Evolutionary conservation across 2,329 filamentous ascomycete genomes (phyloP), one percentile per base, ranked within the genome.

Genomic region (Dichotomopilus funicola): DNA sequence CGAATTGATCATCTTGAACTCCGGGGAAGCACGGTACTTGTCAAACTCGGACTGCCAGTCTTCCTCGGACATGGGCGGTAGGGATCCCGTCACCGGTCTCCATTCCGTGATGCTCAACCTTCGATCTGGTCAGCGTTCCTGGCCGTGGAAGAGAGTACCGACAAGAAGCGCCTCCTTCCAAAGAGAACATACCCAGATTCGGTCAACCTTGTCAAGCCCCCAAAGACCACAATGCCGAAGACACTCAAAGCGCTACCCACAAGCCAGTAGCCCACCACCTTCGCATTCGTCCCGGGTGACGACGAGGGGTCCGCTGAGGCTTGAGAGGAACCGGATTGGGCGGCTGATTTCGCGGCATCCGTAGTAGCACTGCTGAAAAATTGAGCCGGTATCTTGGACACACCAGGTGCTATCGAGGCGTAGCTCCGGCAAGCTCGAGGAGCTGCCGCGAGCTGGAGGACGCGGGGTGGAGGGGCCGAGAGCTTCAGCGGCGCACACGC

Each of bases 31-130:
- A 62, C 87, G 86, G 77, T 99, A 99, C 72, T 95, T 94, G 54
- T 85, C 77, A 74, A 97, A 99, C 67, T 97, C 94, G 61, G 85
- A 84, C 64, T 96, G 86, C 94, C 94, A 99, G 68, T 92, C 88
- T 57, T 79, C 84, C 31, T 79, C 73, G 65, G 83, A 88, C 71
- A 88, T 81, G 40, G 94, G 94, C 38, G 91, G 91, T 40, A 95
- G 75, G 12, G 91, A 91, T 63, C 94, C 94, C 8, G 94, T 97
- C 44, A 99, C 91, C 49, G 94, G 94, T 63, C 86, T 87, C 94
- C 94, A 99, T 88, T 99, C 94, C 61, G 94, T 99, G 66, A 99
- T 99, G 70, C 91, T 96, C 62, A 99, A 79, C 46, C 92, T 95
- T 62, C 13, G 7, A 11, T 41, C 34, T 51, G n/a, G 43, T 60